These are phyloP conservation scores for Apostasia ramifera DNA, from an alignment of 106 monocot genomes.

Conservation along the genomic window DNA sequence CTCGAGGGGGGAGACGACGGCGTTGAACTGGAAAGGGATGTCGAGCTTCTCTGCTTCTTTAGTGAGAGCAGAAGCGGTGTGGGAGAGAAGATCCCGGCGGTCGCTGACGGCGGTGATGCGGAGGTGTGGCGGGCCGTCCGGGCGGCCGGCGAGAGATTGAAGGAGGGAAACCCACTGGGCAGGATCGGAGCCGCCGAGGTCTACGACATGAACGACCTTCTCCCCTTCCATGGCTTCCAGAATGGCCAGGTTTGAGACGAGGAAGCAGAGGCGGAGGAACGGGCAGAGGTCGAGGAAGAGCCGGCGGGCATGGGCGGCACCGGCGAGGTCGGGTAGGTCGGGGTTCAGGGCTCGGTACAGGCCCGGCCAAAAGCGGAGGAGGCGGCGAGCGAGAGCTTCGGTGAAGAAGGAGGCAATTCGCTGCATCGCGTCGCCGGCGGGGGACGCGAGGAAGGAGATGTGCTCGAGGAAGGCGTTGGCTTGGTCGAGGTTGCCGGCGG, in stretches of 20 bases:
- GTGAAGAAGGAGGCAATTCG: constrained; percentile 40
- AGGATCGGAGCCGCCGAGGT: constrained; percentile 34
- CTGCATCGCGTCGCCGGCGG: constrained; percentile 36
- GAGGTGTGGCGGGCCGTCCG: constrained; percentile 29
- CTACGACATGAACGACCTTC: constrained; percentile 46
- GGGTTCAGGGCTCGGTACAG: constrained; percentile 25
- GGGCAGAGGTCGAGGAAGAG: constrained; percentile 48
- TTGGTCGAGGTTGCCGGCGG: constrained; percentile 22
- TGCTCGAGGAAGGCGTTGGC: constrained; percentile 39
- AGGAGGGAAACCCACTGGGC: constrained; percentile 44
- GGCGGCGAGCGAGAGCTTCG: constrained; percentile 36
- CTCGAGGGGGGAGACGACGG: constrained; percentile 18
- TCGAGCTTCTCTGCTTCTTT: constrained; percentile 34
- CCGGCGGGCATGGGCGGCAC: constrained; percentile 17
- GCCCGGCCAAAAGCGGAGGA: constrained; percentile 29
- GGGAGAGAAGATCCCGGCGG: constrained; percentile 15
- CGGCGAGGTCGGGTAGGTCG: constrained; percentile 5
- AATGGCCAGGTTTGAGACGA: constrained; percentile 43
- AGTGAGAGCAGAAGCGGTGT: constrained; percentile 10
- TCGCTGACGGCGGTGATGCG: constrained; percentile 37
- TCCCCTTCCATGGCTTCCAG: constrained; percentile 50
- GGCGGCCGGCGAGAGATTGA: constrained; percentile 23
- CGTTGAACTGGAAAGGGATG: constrained; percentile 28
- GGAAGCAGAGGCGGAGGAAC: constrained; percentile 35
- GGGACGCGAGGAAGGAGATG: constrained; percentile 27